Conservation (phyloP, 2,329 filamentous ascomycete genomes). For the Fusarium temperatum region DNA sequence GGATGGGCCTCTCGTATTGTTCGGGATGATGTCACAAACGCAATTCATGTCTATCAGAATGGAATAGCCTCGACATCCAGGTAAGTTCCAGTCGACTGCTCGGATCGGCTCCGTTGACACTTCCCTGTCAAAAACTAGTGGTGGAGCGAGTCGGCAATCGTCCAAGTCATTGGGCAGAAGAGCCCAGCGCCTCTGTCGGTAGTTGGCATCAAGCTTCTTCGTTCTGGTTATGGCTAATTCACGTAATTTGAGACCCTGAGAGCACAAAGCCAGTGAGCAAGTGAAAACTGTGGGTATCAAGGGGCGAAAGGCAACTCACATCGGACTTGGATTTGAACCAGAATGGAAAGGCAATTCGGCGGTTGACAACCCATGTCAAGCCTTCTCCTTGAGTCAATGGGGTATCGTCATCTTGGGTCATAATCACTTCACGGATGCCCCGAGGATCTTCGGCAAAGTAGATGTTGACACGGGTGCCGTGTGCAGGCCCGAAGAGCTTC, state of each 20-base stretch:
- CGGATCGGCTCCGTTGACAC: not conserved
- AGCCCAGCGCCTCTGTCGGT: not conserved
- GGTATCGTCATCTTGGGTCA: fast-evolving
- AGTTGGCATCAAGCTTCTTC: fast-evolving
- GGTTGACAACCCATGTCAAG: not conserved
- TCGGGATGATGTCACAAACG: not conserved
- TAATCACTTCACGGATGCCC: not conserved
- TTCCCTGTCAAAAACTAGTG: fast-evolving
- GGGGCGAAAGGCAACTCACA: not conserved
- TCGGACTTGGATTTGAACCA: fast-evolving
- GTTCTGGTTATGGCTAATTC: not conserved
- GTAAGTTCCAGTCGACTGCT: not conserved
- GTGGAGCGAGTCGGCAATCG: fast-evolving
- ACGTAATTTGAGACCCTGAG: not conserved
- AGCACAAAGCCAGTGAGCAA: not conserved
- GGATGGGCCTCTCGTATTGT: fast-evolving
- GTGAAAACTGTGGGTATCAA: too few relatives aligned
- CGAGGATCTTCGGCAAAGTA: not conserved
- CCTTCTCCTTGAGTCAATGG: not conserved
- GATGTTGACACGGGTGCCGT: not conserved
- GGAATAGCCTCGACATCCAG: not conserved
- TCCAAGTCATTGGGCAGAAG: fast-evolving
- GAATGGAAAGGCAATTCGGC: fast-evolving
- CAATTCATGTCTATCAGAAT: fast-evolving
- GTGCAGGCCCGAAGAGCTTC: not conserved